Evolutionary conservation across 1,284 basidiomycete genomes (phyloP).

Genomic region (Fomitopsis pinicola): DNA sequence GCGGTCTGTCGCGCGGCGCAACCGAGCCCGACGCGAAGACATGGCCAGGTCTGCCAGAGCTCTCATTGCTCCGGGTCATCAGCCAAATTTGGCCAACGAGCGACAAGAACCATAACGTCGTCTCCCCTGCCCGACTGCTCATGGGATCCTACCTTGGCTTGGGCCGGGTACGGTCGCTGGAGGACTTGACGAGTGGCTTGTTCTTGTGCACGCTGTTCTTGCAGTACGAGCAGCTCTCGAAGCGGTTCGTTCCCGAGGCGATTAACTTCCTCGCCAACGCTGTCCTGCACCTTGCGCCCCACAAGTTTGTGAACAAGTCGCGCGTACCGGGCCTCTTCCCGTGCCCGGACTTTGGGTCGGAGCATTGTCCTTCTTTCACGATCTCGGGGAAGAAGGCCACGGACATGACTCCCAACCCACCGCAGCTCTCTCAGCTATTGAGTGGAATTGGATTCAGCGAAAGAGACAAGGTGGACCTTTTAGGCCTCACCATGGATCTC

Average conservation of each 20-base stretch:
- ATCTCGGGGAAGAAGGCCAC: conserved; percentile 40
- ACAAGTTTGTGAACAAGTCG: conserved; percentile 41
- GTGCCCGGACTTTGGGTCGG: conserved; percentile 65
- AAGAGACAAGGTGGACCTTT: conserved; percentile 64
- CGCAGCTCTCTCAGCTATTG: conserved; percentile 46
- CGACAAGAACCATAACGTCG: conserved; percentile 89
- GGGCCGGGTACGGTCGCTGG: conserved; percentile 69
- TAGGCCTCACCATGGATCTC: conserved; percentile 61
- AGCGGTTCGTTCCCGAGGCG: conserved; percentile 87
- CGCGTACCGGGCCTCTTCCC: conserved; percentile 65
- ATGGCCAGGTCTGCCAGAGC: conserved; percentile 85
- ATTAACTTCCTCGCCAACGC: conserved; percentile 78
- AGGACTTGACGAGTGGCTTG: conserved; percentile 81
- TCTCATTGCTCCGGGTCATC: conserved; percentile 78
- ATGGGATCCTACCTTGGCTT: conserved; percentile 92
- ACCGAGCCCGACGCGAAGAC: conserved; percentile 67
- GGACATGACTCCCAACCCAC: conserved; percentile 34
- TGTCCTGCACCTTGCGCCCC: conserved; percentile 71
- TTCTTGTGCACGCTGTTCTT: conserved; percentile 85
- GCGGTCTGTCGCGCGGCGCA: conserved; percentile 78
- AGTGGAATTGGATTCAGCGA: conserved; percentile 35
- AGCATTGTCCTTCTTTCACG: conserved; percentile 35
- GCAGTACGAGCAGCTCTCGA: conserved; percentile 83
- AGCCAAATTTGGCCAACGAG: conserved; percentile 91
- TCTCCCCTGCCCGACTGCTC: conserved; percentile 82